Evolutionary conservation across 305 asterid species (phyloP), one percentile per base, ranked within the genome.

Genomic region (Withania somnifera): DNA sequence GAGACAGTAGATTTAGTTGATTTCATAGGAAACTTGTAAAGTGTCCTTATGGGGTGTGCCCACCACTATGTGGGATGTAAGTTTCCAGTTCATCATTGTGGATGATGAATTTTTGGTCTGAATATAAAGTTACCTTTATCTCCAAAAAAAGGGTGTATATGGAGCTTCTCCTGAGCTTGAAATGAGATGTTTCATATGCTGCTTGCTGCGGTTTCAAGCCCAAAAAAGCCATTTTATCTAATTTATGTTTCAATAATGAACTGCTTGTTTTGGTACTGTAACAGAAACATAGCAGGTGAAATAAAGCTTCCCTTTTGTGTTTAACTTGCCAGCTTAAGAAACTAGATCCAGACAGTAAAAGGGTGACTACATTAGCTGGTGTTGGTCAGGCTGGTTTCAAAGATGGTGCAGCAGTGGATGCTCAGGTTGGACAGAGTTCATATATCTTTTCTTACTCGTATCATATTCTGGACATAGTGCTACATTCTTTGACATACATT

Each of bases 351-450:
- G 89, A 92, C 53, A 92, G 90, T 82, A 87, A 87, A 88, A 91
- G 91, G 88, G 97, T 92, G 82, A 91, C 82, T 79, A 96, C 98
- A 1, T 78, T 96, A 85, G 97, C 98, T 77, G 99, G 99, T 52
- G 91, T 90, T 24, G 98, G 99, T 81, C 89, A 90, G 84, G 98
- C 99, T 80, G 99, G 99, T 81, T 96, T 94, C 86, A 89, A 90
- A 91, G 99, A 96, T 84, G 99, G 99, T 83, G 81, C 90, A 36
- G 90, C 94, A 50, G 76, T 82, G 84, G 78, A 82, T 77, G 97
- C 99, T 67, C 98, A 96, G 99, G 99, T 94, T 85, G 75, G 82
- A 50, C n/a, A n/a, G n/a, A n/a, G n/a, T n/a, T n/a, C n/a, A n/a
- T n/a, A n/a, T n/a, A n/a, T n/a, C n/a, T n/a, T n/a, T n/a, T n/a